Conservation (phyloP, 345 rosid genomes). For the Moricandia arvensis region DNA sequence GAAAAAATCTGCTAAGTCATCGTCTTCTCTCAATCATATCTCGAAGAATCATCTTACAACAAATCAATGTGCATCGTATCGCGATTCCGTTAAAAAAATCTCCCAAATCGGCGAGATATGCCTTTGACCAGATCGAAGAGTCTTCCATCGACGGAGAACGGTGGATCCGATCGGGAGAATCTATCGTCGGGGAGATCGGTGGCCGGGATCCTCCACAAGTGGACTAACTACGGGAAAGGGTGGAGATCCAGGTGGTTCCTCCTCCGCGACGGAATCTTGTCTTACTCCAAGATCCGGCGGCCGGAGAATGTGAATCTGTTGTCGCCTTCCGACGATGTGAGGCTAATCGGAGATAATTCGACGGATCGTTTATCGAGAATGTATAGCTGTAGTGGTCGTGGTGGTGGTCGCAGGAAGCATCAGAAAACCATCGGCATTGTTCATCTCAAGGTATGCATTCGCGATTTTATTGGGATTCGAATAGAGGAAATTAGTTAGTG, state of each 20-base stretch:
- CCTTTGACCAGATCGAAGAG: constrained; percentile 59
- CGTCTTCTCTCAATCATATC: neutral
- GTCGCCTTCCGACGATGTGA: constrained; percentile 58
- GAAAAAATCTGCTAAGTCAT: neutral
- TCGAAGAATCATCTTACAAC: neutral
- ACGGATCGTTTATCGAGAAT: constrained; percentile 52
- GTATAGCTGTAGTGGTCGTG: constrained; percentile 52
- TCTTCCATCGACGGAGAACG: constrained; percentile 53
- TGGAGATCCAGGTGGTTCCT: constrained; percentile 98
- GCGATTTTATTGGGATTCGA: neutral
- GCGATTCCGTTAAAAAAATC: neutral
- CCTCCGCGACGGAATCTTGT: constrained; percentile 71
- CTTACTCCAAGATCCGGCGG: constrained; percentile 77
- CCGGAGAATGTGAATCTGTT: constrained; percentile 56
- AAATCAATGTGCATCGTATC: constrained; percentile 8
- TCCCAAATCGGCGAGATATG: constrained; percentile 6
- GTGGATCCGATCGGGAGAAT: constrained; percentile 46
- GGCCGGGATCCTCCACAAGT: constrained; percentile 83
- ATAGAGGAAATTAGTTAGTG: too few species aligned
- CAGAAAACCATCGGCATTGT: constrained; percentile 78
- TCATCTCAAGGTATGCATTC: constrained; percentile 66
- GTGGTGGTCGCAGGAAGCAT: constrained; percentile 45
- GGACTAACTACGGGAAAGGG: constrained; percentile 98
- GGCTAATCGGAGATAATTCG: constrained; percentile 78
- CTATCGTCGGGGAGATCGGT: constrained; percentile 49